These are phyloP conservation scores for Dryadomyces quercus-mongolicae DNA, from an alignment of 2,329 filamentous ascomycete genomes.

Conservation along the genomic window DNA sequence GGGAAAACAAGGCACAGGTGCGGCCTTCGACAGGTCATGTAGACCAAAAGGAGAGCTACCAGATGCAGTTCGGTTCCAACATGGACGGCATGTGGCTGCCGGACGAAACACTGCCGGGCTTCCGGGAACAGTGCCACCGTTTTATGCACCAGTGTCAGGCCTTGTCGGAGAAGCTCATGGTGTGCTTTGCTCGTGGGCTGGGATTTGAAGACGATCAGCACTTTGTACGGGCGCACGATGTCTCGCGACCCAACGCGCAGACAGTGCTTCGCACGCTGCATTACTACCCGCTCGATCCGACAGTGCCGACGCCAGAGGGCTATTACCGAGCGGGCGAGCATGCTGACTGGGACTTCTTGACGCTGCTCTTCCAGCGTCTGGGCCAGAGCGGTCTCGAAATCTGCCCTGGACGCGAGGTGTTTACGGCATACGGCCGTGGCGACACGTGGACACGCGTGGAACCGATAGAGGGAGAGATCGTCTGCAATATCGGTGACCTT, in stretches of 20 bases:
- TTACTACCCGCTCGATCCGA: slow-evolving; percentile 14
- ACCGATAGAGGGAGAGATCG: slow-evolving; percentile 37
- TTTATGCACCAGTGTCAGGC: slow-evolving; percentile 44
- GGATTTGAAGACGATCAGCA: slow-evolving; percentile 30
- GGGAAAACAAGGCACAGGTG: slow-evolving; percentile 47
- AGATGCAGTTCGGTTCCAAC: slow-evolving; percentile 44
- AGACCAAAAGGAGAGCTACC: slow-evolving; percentile 50
- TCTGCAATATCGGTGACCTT: slow-evolving; percentile 56
- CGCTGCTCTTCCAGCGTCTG: slow-evolving; percentile 48
- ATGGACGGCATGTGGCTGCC: slow-evolving; percentile 34
- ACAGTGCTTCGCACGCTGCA: slow-evolving; percentile 29
- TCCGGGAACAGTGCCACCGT: slow-evolving; percentile 26
- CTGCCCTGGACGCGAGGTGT: slow-evolving; percentile 49
- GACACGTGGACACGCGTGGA: slow-evolving; percentile 54
- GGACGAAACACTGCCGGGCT: slow-evolving; percentile 32
- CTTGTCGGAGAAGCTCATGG: slow-evolving; percentile 44
- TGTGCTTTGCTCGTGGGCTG: slow-evolving; percentile 44
- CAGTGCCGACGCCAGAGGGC: slow-evolving; percentile 22
- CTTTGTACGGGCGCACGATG: slow-evolving; percentile 42
- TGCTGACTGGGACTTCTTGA: slow-evolving; percentile 51
- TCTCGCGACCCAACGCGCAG: slow-evolving; percentile 35
- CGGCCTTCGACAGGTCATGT: slow-evolving; percentile 45
- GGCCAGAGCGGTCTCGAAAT: slow-evolving; percentile 53
- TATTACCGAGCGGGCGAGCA: slow-evolving; percentile 48
- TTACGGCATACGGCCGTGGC: slow-evolving; percentile 45